phyloP scores from a whole-genome alignment of 2,329 filamentous ascomycete genomes.

The Acarospora socialis region DNA sequence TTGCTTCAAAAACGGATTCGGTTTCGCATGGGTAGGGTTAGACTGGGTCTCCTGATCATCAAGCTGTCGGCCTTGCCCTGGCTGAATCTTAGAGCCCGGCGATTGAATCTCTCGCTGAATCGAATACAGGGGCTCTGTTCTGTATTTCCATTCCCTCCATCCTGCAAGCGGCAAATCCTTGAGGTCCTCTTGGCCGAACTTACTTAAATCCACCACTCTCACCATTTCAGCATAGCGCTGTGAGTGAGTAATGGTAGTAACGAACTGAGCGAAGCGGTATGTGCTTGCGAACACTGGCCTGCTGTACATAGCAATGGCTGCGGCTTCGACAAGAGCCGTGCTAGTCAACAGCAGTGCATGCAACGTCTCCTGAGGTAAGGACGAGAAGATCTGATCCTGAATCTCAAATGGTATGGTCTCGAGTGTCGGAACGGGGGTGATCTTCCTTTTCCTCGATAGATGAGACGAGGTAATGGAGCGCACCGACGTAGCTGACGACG shows the following conservation, averaged over 20 bases:
- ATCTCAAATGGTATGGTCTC: conserved; percentile 17
- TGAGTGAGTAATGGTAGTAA: conserved; percentile 17
- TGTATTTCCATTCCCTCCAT: conserved; percentile 20
- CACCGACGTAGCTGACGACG: too few species aligned
- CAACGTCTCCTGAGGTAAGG: conserved; percentile 15
- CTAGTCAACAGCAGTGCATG: conserved; percentile 15
- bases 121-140: conserved; percentile 14
- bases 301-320: conserved; percentile 15
- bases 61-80: too few species aligned
- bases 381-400: conserved; percentile 17
- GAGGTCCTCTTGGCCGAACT: conserved; percentile 7
- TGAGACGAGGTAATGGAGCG: conserved; percentile 16
- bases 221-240: conserved; percentile 16
- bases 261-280: conserved; percentile 20
- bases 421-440: conserved; percentile 15
- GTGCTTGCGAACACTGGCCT: conserved; percentile 16
- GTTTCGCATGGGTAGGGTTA: too few species aligned
- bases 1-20: too few species aligned
- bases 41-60: too few species aligned
- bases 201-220: conserved; percentile 14
- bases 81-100: too few species aligned
- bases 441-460: conserved; percentile 16
- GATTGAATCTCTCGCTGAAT: conserved; percentile 8
- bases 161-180: conserved; percentile 16
- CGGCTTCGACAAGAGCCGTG: conserved; percentile 15